Evolutionary conservation across 2,329 filamentous ascomycete species (phyloP).

Genomic region (Exophiala mesophila): DNA sequence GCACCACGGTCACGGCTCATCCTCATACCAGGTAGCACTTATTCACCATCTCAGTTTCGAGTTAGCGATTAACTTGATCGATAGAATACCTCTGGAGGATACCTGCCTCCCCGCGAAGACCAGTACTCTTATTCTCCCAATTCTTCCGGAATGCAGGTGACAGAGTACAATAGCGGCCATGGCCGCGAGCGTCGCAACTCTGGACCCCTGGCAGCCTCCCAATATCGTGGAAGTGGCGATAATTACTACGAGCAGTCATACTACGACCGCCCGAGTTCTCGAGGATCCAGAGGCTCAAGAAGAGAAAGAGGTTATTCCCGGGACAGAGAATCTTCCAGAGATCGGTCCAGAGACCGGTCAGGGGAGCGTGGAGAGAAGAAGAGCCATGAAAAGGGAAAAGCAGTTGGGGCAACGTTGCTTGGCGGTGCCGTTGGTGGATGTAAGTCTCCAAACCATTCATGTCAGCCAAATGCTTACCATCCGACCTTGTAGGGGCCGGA

Average conservation of each 20-base stretch:
- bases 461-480: background rate
- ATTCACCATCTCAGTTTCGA: too few relatives aligned
- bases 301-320: constrained; percentile 2
- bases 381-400: constrained; percentile 32
- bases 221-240: constrained; percentile 14
- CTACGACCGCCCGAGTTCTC: constrained; percentile 15
- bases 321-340: background rate
- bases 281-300: constrained; percentile 9
- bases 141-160: constrained; percentile 21
- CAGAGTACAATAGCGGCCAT: constrained; percentile 18
- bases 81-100: constrained; percentile 12
- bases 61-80: too few relatives aligned
- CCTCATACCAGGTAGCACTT: constrained; percentile 14
- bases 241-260: constrained; percentile 15
- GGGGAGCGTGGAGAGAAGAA: constrained; percentile 16
- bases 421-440: constrained; percentile 36
- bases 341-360: constrained; percentile 8
- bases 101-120: constrained; percentile 23
- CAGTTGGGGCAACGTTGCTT: constrained; percentile 34
- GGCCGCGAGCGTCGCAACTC: constrained; percentile 19
- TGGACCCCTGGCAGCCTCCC: constrained; percentile 17
- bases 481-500: constrained; percentile 15
- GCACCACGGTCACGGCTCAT: constrained; percentile 11
- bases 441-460: constrained; percentile 8
- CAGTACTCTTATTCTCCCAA: constrained; percentile 20